Percentiles rank a stretch among this genome's conserved stretches.
These are phyloP conservation scores for Phaseolus lunatus DNA, from an alignment of 306 rosid genomes.

Conservation along the genomic window DNA sequence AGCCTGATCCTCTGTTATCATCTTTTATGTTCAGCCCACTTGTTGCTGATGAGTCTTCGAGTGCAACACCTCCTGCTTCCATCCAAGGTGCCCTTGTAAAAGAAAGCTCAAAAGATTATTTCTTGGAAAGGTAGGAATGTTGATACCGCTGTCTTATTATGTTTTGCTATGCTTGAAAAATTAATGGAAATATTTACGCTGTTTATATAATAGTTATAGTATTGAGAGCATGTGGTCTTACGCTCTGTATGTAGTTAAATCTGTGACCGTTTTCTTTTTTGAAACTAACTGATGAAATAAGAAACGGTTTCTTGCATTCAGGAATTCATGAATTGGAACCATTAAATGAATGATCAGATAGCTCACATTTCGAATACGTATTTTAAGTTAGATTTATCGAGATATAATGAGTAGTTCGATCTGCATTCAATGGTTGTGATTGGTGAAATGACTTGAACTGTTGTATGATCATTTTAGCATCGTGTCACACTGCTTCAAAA, in stretches of 20 bases:
- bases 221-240: slow-evolving; percentile 2
- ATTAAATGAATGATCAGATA: too few relatives aligned
- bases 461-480: slow-evolving; percentile 9
- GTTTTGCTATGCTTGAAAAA: background rate
- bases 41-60: slow-evolving; percentile 52
- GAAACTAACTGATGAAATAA: background rate
- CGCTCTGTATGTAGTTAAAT: background rate
- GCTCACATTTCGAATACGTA: too few relatives aligned
- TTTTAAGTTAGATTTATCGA: background rate
- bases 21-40: slow-evolving; percentile 79
- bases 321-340: too few relatives aligned
- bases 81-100: slow-evolving; percentile 53
- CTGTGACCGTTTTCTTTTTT: slow-evolving; percentile 3
- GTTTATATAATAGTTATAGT: background rate
- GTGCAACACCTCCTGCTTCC: slow-evolving; percentile 51
- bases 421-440: background rate
- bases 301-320: background rate
- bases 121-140: slow-evolving; percentile 56
- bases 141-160: background rate
- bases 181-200: background rate
- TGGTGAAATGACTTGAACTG: background rate
- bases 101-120: slow-evolving; percentile 57
- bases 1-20: slow-evolving; percentile 82
- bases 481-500: background rate
- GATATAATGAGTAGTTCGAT: background rate